Conservation (phyloP, 257 asterid genomes). For the Knoxia roxburghii region DNA sequence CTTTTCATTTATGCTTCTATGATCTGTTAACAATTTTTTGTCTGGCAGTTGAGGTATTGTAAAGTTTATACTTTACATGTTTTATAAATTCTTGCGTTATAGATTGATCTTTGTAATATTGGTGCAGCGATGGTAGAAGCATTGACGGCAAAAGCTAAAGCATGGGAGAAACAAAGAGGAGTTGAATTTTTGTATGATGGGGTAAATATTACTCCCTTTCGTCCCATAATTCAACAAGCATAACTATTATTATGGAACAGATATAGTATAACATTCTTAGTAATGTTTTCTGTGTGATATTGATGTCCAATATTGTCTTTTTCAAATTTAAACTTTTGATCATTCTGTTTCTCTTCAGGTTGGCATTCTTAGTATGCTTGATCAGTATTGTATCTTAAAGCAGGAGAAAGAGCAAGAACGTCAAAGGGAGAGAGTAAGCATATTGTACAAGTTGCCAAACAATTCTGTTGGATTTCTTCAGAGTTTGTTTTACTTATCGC, state of each 20-base stretch:
- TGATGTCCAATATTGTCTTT: background rate
- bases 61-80: background rate
- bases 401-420: slow-evolving; percentile 71
- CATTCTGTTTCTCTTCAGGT: slow-evolving; percentile 37
- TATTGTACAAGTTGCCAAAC: slow-evolving; percentile 13
- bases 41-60: background rate
- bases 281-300: background rate
- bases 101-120: background rate
- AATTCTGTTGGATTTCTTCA: background rate
- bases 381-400: slow-evolving; percentile 58
- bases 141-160: slow-evolving; percentile 53
- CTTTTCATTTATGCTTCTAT: background rate
- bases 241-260: no score
- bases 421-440: slow-evolving; percentile 70
- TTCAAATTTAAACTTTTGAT: background rate
- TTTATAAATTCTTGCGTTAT: background rate
- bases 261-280: background rate
- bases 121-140: slow-evolving; percentile 65
- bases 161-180: slow-evolving; percentile 76
- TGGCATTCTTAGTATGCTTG: slow-evolving; percentile 60
- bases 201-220: slow-evolving; percentile 50
- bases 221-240: no score
- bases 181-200: slow-evolving; percentile 69
- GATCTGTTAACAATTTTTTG: no score
- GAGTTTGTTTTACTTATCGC: background rate